Evolutionary conservation across 1,284 basidiomycete genomes (phyloP).

Genomic region (Flammula alnicola): DNA sequence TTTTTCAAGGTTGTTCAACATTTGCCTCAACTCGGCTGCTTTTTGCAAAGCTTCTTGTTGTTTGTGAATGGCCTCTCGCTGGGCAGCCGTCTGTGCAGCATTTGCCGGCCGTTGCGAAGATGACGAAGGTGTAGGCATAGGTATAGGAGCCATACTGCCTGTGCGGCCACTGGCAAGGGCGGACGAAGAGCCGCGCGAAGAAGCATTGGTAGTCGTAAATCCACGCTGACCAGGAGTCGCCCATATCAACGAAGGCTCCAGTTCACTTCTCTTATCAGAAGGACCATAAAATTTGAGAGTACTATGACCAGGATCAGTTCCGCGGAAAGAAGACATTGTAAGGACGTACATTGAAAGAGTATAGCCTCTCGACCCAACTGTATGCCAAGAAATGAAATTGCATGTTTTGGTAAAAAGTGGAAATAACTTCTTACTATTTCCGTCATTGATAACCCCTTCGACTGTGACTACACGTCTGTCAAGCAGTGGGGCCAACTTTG

Average conservation of each 20-base stretch:
- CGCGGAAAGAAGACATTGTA: slow-evolving; percentile 1
- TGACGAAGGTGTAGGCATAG: slow-evolving; percentile 12
- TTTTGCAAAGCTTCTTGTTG: slow-evolving; percentile 59
- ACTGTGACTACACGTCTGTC: slow-evolving; percentile 66
- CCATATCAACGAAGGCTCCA: slow-evolving; percentile 76
- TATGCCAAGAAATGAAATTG: slow-evolving; percentile 26
- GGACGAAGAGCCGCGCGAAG: slow-evolving; percentile 11
- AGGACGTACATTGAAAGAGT: slow-evolving; percentile 61
- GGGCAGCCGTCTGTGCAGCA: slow-evolving; percentile 40
- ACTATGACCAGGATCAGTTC: slow-evolving; percentile 40
- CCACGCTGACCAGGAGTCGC: slow-evolving; percentile 72
- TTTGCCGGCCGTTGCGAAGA: slow-evolving; percentile 20
- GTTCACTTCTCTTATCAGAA: slow-evolving; percentile 54
- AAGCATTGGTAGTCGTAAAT: slow-evolving; percentile 38
- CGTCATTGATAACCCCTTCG: slow-evolving; percentile 78
- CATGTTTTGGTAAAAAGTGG: slow-evolving; percentile 1
- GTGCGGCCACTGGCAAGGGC: slow-evolving; percentile 21
- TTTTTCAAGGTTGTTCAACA: slow-evolving; percentile 72
- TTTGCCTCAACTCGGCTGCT: slow-evolving; percentile 67
- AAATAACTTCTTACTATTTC: slow-evolving; percentile 59
- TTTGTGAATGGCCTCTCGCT: slow-evolving; percentile 45
- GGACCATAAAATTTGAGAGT: slow-evolving; percentile 75
- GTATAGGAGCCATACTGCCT: slow-evolving; percentile 8
- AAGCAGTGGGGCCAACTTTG: slow-evolving; percentile 70
- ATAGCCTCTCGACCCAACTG: slow-evolving; percentile 51